Evolutionary conservation across 2,329 filamentous ascomycete species (phyloP).

Genomic region (Exophiala calicioides): DNA sequence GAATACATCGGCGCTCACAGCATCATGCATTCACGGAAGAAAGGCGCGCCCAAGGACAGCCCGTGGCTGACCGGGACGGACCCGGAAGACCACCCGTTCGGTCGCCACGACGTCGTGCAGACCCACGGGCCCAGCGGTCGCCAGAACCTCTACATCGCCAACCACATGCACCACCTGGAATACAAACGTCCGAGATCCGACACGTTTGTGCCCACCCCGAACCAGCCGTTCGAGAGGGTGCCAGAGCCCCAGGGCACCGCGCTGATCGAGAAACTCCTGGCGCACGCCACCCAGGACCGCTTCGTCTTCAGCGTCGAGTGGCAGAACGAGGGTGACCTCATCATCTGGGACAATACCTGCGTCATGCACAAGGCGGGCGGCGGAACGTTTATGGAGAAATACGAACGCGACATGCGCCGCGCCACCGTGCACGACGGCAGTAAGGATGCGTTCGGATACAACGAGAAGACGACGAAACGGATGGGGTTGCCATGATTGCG

Average conservation of each 20-base stretch:
- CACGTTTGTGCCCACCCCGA: slow-evolving; percentile 12
- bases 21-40: slow-evolving; percentile 54
- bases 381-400: slow-evolving; percentile 52
- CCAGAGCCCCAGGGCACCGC: slow-evolving; percentile 37
- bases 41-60: slow-evolving; percentile 52
- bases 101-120: slow-evolving; percentile 54
- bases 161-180: slow-evolving; percentile 56
- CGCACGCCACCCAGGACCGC: slow-evolving; percentile 51
- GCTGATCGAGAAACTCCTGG: slow-evolving; percentile 41
- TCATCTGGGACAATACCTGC: slow-evolving; percentile 62
- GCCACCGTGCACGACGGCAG: slow-evolving; percentile 57
- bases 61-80: slow-evolving; percentile 47
- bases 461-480: slow-evolving; percentile 37
- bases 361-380: slow-evolving; percentile 57
- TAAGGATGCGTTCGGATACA: slow-evolving; percentile 46
- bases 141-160: slow-evolving; percentile 56
- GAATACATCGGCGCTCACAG: slow-evolving; percentile 54
- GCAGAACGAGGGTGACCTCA: slow-evolving; percentile 52
- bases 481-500: slow-evolving; percentile 35
- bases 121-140: slow-evolving; percentile 50
- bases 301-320: slow-evolving; percentile 52
- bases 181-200: slow-evolving; percentile 15
- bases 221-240: slow-evolving; percentile 24
- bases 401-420: slow-evolving; percentile 56
- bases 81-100: slow-evolving; percentile 41